These are phyloP conservation scores for Periconia sp. DNA, from an alignment of 2,329 filamentous ascomycete genomes.

Conservation along the genomic window DNA sequence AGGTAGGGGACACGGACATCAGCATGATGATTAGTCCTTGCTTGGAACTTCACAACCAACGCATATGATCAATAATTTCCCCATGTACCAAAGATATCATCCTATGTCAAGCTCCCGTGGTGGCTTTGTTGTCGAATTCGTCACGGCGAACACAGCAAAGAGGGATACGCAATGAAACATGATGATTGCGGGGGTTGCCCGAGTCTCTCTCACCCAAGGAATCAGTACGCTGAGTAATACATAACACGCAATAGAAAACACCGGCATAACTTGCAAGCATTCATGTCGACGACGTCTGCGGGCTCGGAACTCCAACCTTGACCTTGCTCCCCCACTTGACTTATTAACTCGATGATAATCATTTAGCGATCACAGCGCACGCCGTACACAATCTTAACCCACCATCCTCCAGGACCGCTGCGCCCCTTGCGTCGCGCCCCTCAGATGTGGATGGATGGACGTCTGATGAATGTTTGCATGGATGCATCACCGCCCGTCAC, in stretches of 20 bases:
- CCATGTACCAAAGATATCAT: no score
- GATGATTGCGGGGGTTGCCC: not conserved
- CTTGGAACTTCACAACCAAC: no score
- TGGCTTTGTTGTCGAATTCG: not conserved
- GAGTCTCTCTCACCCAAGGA: no score
- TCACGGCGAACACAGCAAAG: not conserved
- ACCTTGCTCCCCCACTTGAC: not conserved
- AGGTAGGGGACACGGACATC: not conserved
- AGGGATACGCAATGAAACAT: no score
- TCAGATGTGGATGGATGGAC: constrained; percentile 1
- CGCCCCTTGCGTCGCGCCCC: constrained; percentile 28
- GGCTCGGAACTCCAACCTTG: not conserved
- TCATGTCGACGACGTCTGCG: not conserved
- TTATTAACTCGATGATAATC: not conserved
- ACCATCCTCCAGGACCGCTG: constrained; percentile 23
- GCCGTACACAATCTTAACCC: constrained; percentile 20
- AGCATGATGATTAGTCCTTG: not conserved
- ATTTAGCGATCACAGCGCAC: constrained; percentile 25
- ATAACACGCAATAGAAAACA: no score
- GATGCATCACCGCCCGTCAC: constrained; percentile 19
- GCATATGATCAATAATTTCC: no score
- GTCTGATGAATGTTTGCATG: constrained; percentile 10
- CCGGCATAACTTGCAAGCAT: not conserved
- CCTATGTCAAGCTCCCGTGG: no score
- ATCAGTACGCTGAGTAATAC: no score